Base-by-base conservation (phyloP, 75 land plant species). In the Cunninghamia lanceolata region DNA sequence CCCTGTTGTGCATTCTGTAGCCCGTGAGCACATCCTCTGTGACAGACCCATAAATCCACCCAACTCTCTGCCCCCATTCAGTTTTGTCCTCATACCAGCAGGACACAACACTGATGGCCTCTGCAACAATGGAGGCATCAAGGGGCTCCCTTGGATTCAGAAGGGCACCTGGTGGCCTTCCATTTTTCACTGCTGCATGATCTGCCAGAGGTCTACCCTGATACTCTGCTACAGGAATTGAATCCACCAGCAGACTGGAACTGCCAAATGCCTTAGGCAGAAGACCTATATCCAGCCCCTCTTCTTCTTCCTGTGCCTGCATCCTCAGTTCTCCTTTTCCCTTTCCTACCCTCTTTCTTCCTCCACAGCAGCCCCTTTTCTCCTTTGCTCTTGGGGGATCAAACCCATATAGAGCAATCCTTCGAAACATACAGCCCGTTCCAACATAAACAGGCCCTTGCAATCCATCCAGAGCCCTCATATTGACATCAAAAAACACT, bases 21-120 rank as follows among this genome's bases (percentile, higher is more conserved):
- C 97, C 97, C 0, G 97, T 95, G 45, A 95, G 94, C 38, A 95
- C 96, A 79, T 95, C 96, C 83, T 95, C 96, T 7, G 96, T 94
- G 19, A 94, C 95, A 1, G 95, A 94, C 15, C 96, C 96, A 70
- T 95, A 95, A 86, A 93, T 94, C 96, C 96, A 95, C 13, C 96
- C 96, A 9, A 95, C 91, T 5, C 92, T 74, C 36, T 84, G 35
- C 2, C 96, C 96, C 96, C 96, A 95, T 83, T 95, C 96, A 10
- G 96, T 95, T 81, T 95, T 94, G 84, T 95, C 96, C 77, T 95
- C 94, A 75, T 94, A 93, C 90, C 88, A 91, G 86, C 94, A 92
- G 15, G 92, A 91, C 45, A 92, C 91, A 30, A 90, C 95, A 54
- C 87, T 86, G 87, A 94, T 92, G 35, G 95, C 95, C 86, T 94